Evolutionary conservation across 352 stramenopile species (phyloP), one percentile per base, ranked within the genome.

Genomic region (Phytophthora nicotianae): DNA sequence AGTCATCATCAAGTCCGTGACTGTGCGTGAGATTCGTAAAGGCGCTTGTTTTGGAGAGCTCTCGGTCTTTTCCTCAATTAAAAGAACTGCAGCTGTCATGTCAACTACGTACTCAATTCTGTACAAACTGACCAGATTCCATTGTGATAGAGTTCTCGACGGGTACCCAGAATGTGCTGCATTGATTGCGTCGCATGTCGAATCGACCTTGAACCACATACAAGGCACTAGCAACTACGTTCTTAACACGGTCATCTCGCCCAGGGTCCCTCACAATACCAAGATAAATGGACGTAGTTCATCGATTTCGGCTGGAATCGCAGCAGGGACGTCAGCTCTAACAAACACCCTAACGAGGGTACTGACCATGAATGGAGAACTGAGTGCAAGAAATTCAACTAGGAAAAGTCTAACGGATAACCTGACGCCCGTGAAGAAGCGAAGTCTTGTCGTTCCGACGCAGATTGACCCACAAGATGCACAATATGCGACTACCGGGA

Each of bases 11-110:
- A 77, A 77, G 5, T 70, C 72, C 0, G 68, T 80, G 2, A 90
- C 76, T 14, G 75, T 93, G 1, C 85, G 85, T 4, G 83, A 93
- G 47, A 70, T 93, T 20, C 75, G 85, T 10, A 91, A 92, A 54
- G 75, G 75, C 4, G 69, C 67, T n/a, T 93, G 73, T 49, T 84
- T 93, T 35, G 85, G 85, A 3, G 85, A 93, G 38, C 46, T 93
- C 1, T 90, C 83, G 0, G 69, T 93, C 2, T 91, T 93, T 35
- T 85, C 79, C 0, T 79, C 74, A 13, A 70, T 72, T 23, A 73
- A 68, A 19, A 66, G 85, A 23, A 77, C 83, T 0, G 85, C 85
- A 11, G 79, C 81, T 0, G 70, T 93, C 19, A 52, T 82, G 5
- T 81, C 83, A 1, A 79, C 70, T 0, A 93, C 83, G 0, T 93